Base-by-base conservation (phyloP, 495 filamentous ascomycete species). In the Oidiodendron maius region DNA sequence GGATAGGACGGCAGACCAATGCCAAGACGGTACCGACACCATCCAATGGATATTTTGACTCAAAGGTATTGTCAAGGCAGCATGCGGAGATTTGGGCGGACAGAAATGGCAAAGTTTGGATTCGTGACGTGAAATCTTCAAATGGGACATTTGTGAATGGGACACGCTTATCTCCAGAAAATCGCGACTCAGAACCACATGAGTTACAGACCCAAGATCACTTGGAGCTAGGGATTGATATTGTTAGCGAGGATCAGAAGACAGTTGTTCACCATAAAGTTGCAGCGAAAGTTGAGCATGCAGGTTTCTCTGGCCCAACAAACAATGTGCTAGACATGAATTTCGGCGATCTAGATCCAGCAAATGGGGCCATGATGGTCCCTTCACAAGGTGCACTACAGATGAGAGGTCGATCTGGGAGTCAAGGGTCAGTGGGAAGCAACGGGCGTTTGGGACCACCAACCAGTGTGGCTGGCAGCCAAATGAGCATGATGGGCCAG, bases 71-170 rank as follows among this genome's bases (percentile, higher is more conserved):
- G 12, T 96, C 91, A 26, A 75, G 93, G 50, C 91, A 96, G 64
- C 93, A 98, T 67, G 93, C 93, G 13, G 93, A 98, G 53, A 80
- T 97, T 15, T 98, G 89, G 88, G 91, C 91, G 18, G 90, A 96
- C 43, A 76, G 82, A 47, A 76, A 75, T 53, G 91, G 93, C 12
- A 95, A 93, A 60, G 82, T 98, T 44, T 97, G 83, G 81, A 97
- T 98, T 57, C 82, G 89, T 26, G 93, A 98, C 68, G 85, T 98
- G 53, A 97, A 96, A 64, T 97, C 93, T 3, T 97, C 93, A 2
- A 98, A 98, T 58, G 93, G 93, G 34, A 98, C 93, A 0, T 98
- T 98, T 65, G 91, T 98, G 44, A 98, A 96, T 50, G 89, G 88
- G n/a, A 75, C 82, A 15, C 80, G 93, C 20, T 62, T 98, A 41